Percentiles rank a stretch among this genome's conserved stretches.
Conservation (phyloP, 73 alveolate species). For the Paramecium caudatum region DNA sequence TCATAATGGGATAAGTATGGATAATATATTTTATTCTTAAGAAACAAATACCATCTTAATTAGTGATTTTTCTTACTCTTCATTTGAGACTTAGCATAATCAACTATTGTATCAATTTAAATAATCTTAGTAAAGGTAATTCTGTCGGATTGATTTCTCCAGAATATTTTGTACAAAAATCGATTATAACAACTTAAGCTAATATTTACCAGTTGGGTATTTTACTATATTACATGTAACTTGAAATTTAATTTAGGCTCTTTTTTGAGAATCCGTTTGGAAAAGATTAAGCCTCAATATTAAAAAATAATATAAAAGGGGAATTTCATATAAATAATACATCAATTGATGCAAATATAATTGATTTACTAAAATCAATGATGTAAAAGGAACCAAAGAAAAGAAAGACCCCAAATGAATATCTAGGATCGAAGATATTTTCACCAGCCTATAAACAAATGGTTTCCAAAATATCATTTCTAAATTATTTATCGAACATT, state of each 20-base stretch:
- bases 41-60: background rate
- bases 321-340: background rate
- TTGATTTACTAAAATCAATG: conserved; percentile 5
- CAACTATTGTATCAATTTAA: background rate
- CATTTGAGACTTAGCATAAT: background rate
- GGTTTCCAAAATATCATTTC: background rate
- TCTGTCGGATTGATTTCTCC: conserved; percentile 4
- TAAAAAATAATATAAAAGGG: background rate
- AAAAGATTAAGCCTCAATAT: background rate
- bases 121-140: conserved; percentile 5
- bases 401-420: background rate
- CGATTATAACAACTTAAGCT: background rate
- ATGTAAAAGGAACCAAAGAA: background rate
- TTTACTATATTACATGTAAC: background rate
- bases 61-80: background rate
- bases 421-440: background rate
- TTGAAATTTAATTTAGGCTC: background rate
- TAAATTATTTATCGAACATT: background rate
- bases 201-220: conserved; percentile 14
- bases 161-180: background rate
- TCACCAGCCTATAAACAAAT: background rate
- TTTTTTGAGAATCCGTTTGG: conserved; percentile 23
- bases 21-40: background rate
- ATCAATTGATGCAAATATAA: background rate
- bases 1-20: conserved; percentile 36